Percentiles rank a stretch among this genome's conserved stretches.
Evolutionary conservation across 441 rosid genomes (phyloP).

Genomic region (Raphanus hybrid): DNA sequence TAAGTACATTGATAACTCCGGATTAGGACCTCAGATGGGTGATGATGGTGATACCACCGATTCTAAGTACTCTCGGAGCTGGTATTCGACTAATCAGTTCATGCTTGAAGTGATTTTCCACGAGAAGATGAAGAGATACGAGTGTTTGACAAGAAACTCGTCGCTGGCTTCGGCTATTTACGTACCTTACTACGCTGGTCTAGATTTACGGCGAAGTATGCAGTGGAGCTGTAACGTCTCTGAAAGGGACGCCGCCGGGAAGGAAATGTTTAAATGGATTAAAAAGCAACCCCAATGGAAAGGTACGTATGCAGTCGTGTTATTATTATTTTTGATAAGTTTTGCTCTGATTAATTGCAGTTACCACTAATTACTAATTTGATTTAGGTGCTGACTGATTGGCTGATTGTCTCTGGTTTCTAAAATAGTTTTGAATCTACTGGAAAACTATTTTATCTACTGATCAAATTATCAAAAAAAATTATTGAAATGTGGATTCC

Average conservation of each 20-base stretch:
- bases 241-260: conserved; percentile 51
- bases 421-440: no score
- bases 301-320: conserved; percentile 24
- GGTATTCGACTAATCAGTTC: conserved; percentile 49
- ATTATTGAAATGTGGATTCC: no score
- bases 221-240: conserved; percentile 47
- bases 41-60: background rate
- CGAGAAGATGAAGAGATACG: conserved; percentile 59
- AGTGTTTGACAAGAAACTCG: conserved; percentile 59
- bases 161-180: conserved; percentile 64
- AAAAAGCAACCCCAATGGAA: conserved; percentile 56
- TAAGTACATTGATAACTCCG: conserved; percentile 35
- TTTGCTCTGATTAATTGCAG: background rate
- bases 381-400: background rate
- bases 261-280: conserved; percentile 53
- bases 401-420: no score
- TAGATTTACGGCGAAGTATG: conserved; percentile 56
- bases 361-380: no score
- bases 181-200: conserved; percentile 65
- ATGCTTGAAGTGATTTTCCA: conserved; percentile 48
- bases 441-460: no score
- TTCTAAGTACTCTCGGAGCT: conserved; percentile 17
- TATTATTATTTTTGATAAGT: no score
- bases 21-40: conserved; percentile 44
- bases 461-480: no score